Evolutionary conservation across 345 rosid species (phyloP), one percentile per base, ranked within the genome.

Genomic region (Rhizophora mangle): DNA sequence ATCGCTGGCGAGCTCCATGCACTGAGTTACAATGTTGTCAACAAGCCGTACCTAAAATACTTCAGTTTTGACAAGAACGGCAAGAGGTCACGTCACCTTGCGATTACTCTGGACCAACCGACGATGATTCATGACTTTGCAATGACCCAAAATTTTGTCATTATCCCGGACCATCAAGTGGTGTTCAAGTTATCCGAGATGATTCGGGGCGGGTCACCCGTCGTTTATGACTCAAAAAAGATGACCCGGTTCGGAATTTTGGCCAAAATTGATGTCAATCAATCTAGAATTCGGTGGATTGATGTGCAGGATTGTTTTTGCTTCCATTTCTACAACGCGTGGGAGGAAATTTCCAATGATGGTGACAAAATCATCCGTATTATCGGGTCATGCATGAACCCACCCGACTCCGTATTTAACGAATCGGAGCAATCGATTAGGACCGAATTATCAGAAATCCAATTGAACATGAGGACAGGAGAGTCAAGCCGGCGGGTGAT

Each of bases 91-190:
- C 79, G 82, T 76, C 92, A 82, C 53, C 67, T 88, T 59, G 76
- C 77, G 46, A 75, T 89, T 39, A 32, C 82, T 0, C 82, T 92
- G 29, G 55, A 67, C 8, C 78, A 80, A 27, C 84, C 97, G 0
- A 86, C 90, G 21, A 86, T 89, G 91, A 74, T 92, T 2, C 97
- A 89, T 52, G 97, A 89, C 75, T 89, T 92, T 9, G 89, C 89
- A 1, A 80, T 89, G 31, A 86, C 97, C 0, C 73, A 82, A 49
- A 82, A 80, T 30, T 81, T 62, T 7, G 84, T 85, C 5, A 69
- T 92, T 0, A 84, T 92, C 37, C 96, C 92, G 58, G 96, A 92
- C 68, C 89, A 89, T 22, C 93, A 88, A 73, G 74, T 92, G 70
- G 88, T 88, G n/a, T 87, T 92, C 84, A 86, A 83, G 75, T 72